Base-by-base conservation (phyloP, 345 rosid genomes). In the Arabidopsis arenosa region DNA sequence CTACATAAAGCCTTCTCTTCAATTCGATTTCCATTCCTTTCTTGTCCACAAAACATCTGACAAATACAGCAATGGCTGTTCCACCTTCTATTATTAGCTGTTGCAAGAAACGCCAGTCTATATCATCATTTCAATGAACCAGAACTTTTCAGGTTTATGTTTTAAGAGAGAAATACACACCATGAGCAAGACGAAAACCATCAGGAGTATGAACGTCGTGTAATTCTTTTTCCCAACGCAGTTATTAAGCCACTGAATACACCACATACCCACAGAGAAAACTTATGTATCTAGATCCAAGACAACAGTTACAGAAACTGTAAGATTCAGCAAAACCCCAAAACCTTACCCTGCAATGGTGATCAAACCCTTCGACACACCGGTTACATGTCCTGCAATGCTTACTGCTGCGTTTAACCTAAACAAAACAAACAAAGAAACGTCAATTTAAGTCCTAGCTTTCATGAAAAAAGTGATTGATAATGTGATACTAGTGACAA, bases 341-440 rank as follows among this genome's bases (percentile, higher is more conserved):
- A 39, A 56, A 4, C 4, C 80, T 73, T 85, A 92, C 98, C 83
- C 97, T 84, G 87, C 98, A 95, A 80, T 95, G 99, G 77, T 95
- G 99, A 80, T 95, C 99, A 80, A 95, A 95, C 68, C 99, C 97
- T 80, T 95, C 99, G 39, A 90, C 97, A 81, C 97, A 95, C 5
- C 97, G 81, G 82, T 92, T 88, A 83, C 99, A 95, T 48, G 94
- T 81, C 82, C 97, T 84, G 66, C 99, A 92, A 66, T 95, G 99
- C 85, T 95, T 95, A 85, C 99, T 95, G 66, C 86, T 90, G 61
- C 84, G 90, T 84, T 90, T 92, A 74, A 95, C 99, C 97, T 91
- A 67, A 71, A 66, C 68, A 21, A 18, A 64, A n/a, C 41, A 65
- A 26, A 44, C 68, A 39, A 28, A 7, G 14, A 60, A 72, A n/a